Evolutionary conservation across 208 protist species (phyloP).

Genomic region (Trichomonas vaginalis): DNA sequence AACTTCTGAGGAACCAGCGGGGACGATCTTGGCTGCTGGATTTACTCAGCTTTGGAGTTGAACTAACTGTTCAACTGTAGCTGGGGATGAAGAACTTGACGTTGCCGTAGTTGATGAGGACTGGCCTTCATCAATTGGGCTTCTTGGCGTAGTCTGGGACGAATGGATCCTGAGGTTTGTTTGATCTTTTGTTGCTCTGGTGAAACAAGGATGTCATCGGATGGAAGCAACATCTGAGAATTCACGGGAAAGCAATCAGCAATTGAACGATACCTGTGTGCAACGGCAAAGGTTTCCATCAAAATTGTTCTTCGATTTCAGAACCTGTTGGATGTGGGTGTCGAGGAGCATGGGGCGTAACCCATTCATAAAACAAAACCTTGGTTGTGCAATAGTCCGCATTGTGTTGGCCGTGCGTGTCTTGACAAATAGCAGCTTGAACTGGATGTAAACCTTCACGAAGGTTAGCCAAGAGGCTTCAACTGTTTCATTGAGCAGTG

Average conservation of each 20-base stretch:
- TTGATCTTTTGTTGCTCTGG: neutral
- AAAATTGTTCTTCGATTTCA: conserved; percentile 28
- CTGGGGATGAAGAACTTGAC: neutral
- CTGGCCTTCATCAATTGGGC: neutral
- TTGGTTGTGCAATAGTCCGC: conserved; percentile 37
- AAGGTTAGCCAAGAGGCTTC: conserved; percentile 26
- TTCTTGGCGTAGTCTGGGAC: neutral
- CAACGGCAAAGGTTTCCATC: conserved; percentile 37
- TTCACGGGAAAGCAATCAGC: neutral
- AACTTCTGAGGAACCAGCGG: neutral
- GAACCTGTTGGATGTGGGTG: conserved; percentile 8
- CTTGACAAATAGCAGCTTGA: conserved; percentile 26
- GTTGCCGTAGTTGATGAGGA: neutral
- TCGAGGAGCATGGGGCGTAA: conserved; percentile 2
- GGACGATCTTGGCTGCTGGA: neutral
- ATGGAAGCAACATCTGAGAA: neutral
- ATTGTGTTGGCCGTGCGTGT: conserved; percentile 22
- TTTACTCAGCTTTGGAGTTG: neutral
- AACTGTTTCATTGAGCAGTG: conserved; percentile 28
- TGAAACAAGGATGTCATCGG: neutral
- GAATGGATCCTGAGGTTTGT: neutral
- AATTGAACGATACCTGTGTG: conserved; percentile 36
- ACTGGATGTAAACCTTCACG: conserved; percentile 21
- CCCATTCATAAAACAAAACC: conserved; percentile 30
- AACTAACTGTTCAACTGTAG: neutral